Conservation (phyloP, 2,329 filamentous ascomycete genomes). For the Hortaea werneckii region DNA sequence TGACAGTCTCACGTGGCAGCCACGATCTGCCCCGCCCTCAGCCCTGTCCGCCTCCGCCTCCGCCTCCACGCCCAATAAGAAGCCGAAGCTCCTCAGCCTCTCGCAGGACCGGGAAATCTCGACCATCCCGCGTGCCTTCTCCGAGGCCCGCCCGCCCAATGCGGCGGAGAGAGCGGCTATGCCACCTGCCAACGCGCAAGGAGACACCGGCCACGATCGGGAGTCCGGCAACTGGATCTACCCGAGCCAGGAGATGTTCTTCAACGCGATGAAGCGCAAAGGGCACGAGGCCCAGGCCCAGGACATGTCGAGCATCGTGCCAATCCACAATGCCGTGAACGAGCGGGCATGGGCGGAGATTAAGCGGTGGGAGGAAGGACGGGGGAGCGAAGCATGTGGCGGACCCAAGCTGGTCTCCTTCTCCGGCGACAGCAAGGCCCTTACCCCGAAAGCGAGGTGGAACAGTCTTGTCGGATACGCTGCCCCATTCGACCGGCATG, state of each 20-base stretch:
- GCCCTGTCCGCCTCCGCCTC: slow-evolving; percentile 7
- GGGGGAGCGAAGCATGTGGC: slow-evolving; percentile 53
- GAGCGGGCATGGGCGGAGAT: slow-evolving; percentile 94
- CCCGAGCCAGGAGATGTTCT: slow-evolving; percentile 94
- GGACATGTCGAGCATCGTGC: slow-evolving; percentile 87
- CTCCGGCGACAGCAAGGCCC: slow-evolving; percentile 49
- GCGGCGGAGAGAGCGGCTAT: slow-evolving; percentile 23
- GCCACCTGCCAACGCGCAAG: slow-evolving; percentile 60
- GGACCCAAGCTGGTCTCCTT: slow-evolving; percentile 80
- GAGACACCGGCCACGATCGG: slow-evolving; percentile 62
- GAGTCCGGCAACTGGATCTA: slow-evolving; percentile 88
- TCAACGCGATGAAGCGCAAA: slow-evolving; percentile 91
- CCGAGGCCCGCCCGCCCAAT: slow-evolving; percentile 26
- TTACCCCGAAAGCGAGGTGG: slow-evolving; percentile 75
- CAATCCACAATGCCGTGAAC: slow-evolving; percentile 97
- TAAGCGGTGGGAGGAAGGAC: slow-evolving; percentile 69
- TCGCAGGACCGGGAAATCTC: slow-evolving; percentile 64
- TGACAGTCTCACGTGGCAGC: slow-evolving; percentile 9
- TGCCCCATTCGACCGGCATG: slow-evolving; percentile 86
- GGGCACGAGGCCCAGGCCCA: slow-evolving; percentile 58
- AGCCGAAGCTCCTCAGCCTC: slow-evolving; percentile 30
- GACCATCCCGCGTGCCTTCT: slow-evolving; percentile 51
- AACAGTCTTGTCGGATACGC: slow-evolving; percentile 83
- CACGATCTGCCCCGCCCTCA: slow-evolving; percentile 11
- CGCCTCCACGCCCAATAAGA: not conserved